Conservation (phyloP, 768 basidiomycete species). For the Dendrothele bispora region DNA sequence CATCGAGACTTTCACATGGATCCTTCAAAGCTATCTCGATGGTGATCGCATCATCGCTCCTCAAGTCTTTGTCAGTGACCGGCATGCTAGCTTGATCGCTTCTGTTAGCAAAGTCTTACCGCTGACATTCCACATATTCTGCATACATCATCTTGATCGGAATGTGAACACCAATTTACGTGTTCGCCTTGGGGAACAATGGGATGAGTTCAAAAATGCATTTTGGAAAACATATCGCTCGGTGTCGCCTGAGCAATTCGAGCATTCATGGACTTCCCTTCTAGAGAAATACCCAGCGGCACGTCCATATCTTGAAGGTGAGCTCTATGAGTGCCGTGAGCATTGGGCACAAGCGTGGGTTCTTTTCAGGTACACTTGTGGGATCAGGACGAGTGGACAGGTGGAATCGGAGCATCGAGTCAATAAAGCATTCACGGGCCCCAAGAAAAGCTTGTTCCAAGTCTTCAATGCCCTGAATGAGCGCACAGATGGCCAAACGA, state of each 20-base stretch:
- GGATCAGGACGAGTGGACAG: slow-evolving; percentile 32
- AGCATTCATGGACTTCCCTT: slow-evolving; percentile 18
- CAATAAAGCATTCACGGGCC: slow-evolving; percentile 22
- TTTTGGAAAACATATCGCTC: slow-evolving; percentile 30
- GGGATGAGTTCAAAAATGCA: slow-evolving; percentile 19
- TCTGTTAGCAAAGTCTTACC: slow-evolving; percentile 17
- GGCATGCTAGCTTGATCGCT: slow-evolving; percentile 19
- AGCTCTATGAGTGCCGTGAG: slow-evolving; percentile 27
- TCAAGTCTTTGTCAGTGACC: slow-evolving; percentile 21
- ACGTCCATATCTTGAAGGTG: slow-evolving; percentile 23
- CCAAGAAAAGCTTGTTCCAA: slow-evolving; percentile 22
- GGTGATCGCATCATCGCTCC: slow-evolving; percentile 12
- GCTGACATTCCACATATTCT: slow-evolving; percentile 23
- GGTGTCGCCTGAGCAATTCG: slow-evolving; percentile 30
- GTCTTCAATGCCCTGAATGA: slow-evolving; percentile 24
- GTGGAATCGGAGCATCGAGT: slow-evolving; percentile 30
- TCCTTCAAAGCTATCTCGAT: slow-evolving; percentile 22
- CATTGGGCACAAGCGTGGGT: slow-evolving; percentile 37
- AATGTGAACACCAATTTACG: slow-evolving; percentile 26
- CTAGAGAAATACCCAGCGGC: slow-evolving; percentile 13
- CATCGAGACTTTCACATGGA: slow-evolving; percentile 17
- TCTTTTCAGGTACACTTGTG: slow-evolving; percentile 27
- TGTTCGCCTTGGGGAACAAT: slow-evolving; percentile 14
- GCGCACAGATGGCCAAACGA: slow-evolving; percentile 16
- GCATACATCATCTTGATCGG: slow-evolving; percentile 27